phyloP scores from a whole-genome alignment of 306 rosid genomes.

The Medicago ruthenica region DNA sequence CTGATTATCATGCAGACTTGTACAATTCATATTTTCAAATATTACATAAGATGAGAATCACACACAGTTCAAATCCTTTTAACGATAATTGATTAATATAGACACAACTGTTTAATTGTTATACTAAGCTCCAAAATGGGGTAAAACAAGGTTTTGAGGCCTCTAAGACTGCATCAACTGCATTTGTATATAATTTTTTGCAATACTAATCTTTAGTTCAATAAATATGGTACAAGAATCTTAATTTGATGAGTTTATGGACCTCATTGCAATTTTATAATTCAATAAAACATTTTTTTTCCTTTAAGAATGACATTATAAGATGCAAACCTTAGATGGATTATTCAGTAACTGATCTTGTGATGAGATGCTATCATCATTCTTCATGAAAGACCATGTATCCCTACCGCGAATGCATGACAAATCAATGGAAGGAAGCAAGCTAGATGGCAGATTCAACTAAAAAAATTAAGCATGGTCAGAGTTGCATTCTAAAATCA shows the following conservation, averaged over 20 bases:
- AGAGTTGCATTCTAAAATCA: conserved; percentile 22
- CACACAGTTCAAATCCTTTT: conserved; percentile 13
- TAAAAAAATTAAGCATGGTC: conserved; percentile 44
- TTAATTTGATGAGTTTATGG: no score
- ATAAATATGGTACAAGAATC: no score
- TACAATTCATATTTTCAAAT: conserved; percentile 16
- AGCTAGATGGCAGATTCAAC: conserved; percentile 70
- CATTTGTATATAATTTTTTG: no score
- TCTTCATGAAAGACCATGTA: conserved; percentile 44
- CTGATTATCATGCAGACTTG: conserved; percentile 3
- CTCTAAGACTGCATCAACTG: no score
- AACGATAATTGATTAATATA: background rate
- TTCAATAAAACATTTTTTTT: no score
- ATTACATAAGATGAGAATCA: background rate
- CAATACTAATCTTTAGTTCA: no score
- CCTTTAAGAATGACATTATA: background rate
- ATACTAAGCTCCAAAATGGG: no score
- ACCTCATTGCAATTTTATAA: no score
- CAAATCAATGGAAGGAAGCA: conserved; percentile 66
- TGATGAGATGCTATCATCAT: conserved; percentile 45
- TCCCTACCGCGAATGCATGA: conserved; percentile 49
- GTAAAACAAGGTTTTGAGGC: no score
- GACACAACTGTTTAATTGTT: no score
- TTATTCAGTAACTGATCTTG: conserved; percentile 50
- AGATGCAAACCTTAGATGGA: conserved; percentile 63